Base-by-base conservation (phyloP, 306 rosid genomes). In the Comarum palustre region DNA sequence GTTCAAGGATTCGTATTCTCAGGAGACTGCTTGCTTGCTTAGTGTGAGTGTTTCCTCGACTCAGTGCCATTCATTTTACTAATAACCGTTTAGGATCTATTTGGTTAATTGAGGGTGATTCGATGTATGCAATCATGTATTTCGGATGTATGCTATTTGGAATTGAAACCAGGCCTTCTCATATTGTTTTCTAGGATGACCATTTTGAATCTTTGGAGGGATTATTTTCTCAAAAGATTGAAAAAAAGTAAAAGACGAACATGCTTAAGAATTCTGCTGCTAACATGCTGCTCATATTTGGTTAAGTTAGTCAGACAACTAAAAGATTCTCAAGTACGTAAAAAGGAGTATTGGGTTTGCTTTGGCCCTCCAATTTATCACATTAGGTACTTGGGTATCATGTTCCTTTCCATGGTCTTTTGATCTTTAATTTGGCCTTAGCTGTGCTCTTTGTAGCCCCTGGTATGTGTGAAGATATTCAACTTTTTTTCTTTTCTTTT, bases 1-100 rank as follows among this genome's bases (percentile, higher is more conserved):
- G 7, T 94, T 91, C 84, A 89, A 86, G 79, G 92, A 94, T 85
- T 82, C 91, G 3, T 85, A 94, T 82, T 86, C 97, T 78, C 94
- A 79, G 81, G 91, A 91, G 69, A 94, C 98, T 80, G 96, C 98
- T 66, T 91, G 96, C 84, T 82, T 94, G 87, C 92, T 94, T 71
- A 91, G 96, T 77, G 98, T 87, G 84, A 85, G 98, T 82, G 67
- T 68, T 63, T 73, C 39, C 34, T 66, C 2, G 6, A 38, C 25
- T 41, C 62, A 16, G 3, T 7, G 32, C 24, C 5, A 8, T 46
- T 8, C 3, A 4, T 6, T 22, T 20, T 38, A 19, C 0, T 20
- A 20, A 2, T 10, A 64, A 64, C 14, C 39, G 48, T 4, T 19
- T 19, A 32, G 7, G 27, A 32, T 60, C 42, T 10, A 34, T 34